Percentiles rank a stretch among this genome's conserved stretches.
Evolutionary conservation across 345 rosid species (phyloP).

Genomic region (Melaleuca alternifolia): DNA sequence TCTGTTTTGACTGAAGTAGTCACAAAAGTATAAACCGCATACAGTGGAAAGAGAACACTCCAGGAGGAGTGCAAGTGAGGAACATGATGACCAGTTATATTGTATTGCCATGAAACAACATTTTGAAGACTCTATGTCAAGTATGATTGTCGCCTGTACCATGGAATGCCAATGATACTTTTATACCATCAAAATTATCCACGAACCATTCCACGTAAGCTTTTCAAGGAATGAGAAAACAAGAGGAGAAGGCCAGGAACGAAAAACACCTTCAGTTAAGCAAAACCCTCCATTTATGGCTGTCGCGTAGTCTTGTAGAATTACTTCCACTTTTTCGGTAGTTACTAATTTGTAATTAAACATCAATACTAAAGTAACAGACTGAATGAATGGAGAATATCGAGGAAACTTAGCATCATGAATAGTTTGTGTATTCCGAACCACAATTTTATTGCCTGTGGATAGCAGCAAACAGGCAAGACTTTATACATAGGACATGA

Average conservation of each 20-base stretch:
- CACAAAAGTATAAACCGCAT: background rate
- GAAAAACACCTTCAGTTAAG: background rate
- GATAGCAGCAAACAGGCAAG: no score
- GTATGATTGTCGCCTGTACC: background rate
- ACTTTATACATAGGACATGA: no score
- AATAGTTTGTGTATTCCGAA: no score
- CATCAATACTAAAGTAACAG: no score
- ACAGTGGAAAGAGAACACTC: background rate
- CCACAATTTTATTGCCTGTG: no score
- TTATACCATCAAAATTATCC: background rate
- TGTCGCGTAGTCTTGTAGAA: background rate
- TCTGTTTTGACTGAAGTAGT: no score
- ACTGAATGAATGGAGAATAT: no score
- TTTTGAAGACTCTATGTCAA: accelerated
- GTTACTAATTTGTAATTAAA: no score
- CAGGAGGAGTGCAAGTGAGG: background rate
- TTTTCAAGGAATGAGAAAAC: background rate
- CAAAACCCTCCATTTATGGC: background rate
- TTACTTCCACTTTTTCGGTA: background rate
- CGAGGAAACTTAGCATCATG: no score
- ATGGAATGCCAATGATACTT: background rate
- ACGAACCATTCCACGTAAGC: background rate
- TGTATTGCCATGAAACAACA: background rate
- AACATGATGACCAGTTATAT: background rate
- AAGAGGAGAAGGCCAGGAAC: background rate